These are phyloP conservation scores for Pholiota molesta DNA, from an alignment of 768 basidiomycete genomes.

Conservation along the genomic window DNA sequence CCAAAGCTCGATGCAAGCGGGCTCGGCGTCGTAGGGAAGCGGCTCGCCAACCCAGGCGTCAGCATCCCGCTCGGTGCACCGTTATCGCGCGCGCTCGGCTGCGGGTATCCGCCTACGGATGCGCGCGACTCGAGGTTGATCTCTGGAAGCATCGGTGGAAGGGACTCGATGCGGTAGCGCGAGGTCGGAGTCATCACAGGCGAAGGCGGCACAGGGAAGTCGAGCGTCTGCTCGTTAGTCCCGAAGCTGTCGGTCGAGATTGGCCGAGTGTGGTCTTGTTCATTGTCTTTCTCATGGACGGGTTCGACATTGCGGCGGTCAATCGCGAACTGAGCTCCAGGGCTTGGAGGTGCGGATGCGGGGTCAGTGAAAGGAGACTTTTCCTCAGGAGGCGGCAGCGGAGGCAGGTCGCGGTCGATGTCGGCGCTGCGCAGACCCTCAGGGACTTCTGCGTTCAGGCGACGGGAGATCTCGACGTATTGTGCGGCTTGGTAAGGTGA, in stretches of 20 bases:
- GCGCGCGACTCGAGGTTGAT: conserved; percentile 47
- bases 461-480: conserved; percentile 70
- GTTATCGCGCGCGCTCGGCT: conserved; percentile 12
- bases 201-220: conserved; percentile 44
- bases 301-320: conserved; percentile 17
- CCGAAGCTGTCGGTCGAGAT: conserved; percentile 17
- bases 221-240: conserved; percentile 29
- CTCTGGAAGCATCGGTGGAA: conserved; percentile 58
- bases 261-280: background rate
- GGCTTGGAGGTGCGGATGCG: conserved; percentile 21
- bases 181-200: conserved; percentile 32
- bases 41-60: conserved; percentile 14
- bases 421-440: conserved; percentile 34
- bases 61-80: conserved; percentile 16
- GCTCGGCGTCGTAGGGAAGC: conserved; percentile 42
- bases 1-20: conserved; percentile 42
- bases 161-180: conserved; percentile 48
- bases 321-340: conserved; percentile 21
- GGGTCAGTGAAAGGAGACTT: conserved; percentile 35
- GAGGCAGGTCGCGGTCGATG: conserved; percentile 27
- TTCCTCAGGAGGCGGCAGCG: conserved; percentile 22
- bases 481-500: conserved; percentile 78
- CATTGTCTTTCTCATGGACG: background rate
- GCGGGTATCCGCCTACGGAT: conserved; percentile 31
- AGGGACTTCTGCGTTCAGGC: conserved; percentile 47